Evolutionary conservation across 805 yeast genomes (phyloP), one percentile per base, ranked within the genome.

Genomic region (Saturnispora silvae): DNA sequence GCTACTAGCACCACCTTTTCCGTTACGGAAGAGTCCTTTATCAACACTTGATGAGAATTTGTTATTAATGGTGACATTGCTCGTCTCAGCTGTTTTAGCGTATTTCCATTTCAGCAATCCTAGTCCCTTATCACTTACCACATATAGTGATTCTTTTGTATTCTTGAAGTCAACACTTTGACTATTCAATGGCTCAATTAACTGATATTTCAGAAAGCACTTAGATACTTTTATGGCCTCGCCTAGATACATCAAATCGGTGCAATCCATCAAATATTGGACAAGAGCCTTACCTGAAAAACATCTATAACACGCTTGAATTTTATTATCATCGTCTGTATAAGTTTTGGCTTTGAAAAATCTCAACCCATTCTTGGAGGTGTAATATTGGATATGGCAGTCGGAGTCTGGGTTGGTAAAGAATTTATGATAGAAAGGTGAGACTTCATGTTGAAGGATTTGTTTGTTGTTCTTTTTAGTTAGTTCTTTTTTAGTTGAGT

Each of bases 261-360:
- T 81, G 51, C 96, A 86, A 45, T 89, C 97, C 73, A 80, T 67
- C 5, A 89, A 50, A 95, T 95, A 89, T 50, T 86, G 96, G 57
- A 77, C 69, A 0, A 80, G 61, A 0, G 92, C 80, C 47, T 81
- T 81, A 0, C 96, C 94, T 2, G 81, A 68, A 43, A 83, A 67
- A 37, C 75, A 68, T 46, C 65, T 67, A n/a, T 64, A 59, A n/a
- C n/a, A n/a, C 2, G 67, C 50, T 39, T 22, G 5, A 68, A 65
- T 5, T 48, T 46, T 37, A 23, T 33, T 11, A 38, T 48, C 20
- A 41, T 46, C 7, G 19, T 27, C 20, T 19, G 35, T 40, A 13
- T 49, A 27, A 4, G 35, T 22, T 40, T 64, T 65, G 32, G 68
- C 51, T 30, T 63, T 52, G 45, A 72, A 72, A 3, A 82, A 48